phyloP scores from a whole-genome alignment of 2,329 filamentous ascomycete species.

The Monosporascus ibericus region DNA sequence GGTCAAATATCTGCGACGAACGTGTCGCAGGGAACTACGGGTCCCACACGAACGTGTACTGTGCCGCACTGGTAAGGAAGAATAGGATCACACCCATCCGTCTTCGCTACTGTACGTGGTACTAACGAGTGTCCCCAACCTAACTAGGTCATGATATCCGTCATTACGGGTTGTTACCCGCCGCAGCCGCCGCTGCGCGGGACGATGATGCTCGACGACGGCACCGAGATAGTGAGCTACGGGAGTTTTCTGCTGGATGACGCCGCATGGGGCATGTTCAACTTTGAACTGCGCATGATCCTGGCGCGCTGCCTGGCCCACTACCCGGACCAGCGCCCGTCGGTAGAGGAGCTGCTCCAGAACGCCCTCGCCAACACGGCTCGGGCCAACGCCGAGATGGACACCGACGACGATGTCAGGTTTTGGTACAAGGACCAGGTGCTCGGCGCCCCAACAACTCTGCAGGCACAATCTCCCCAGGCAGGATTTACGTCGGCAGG shows the following conservation, averaged over 20 bases:
- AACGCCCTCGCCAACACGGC: not conserved
- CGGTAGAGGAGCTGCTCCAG: not conserved
- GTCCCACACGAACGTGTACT: not conserved
- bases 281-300: not conserved
- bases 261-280: not conserved
- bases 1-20: not conserved
- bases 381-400: not conserved
- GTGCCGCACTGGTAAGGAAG: not conserved
- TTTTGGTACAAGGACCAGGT: not conserved
- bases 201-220: not conserved
- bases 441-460: not conserved
- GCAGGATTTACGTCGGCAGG: too few species aligned
- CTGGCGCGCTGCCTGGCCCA: not conserved
- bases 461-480: too few species aligned
- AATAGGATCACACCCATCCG: too few species aligned
- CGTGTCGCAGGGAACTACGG: not conserved
- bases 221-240: not conserved
- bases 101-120: too few species aligned
- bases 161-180: not conserved
- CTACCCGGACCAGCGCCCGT: not conserved
- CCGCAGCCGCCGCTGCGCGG: not conserved
- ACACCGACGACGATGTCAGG: not conserved
- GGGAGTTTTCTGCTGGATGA: not conserved
- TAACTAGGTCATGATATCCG: not conserved
- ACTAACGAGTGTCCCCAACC: not conserved